A percentile compares a stretch with the other conserved stretches of the same genome.
Evolutionary conservation across 495 filamentous ascomycete genomes (phyloP).

Genomic region (Glarea lozoyensis): DNA sequence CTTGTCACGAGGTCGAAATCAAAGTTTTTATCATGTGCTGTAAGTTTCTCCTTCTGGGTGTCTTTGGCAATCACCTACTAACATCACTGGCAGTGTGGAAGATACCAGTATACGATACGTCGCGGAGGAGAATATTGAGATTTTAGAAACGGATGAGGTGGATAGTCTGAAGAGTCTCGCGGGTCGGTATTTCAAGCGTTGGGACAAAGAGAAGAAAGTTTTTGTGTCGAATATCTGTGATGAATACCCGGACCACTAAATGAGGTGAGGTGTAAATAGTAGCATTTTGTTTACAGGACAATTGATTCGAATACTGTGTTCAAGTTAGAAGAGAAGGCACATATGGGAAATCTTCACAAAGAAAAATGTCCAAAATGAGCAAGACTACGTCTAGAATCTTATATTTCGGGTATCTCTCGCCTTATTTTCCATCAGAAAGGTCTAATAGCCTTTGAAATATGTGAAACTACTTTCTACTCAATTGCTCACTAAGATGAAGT

Average conservation of each 20-base stretch:
- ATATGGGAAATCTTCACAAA: too few relatives aligned
- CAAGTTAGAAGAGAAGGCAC: too few relatives aligned
- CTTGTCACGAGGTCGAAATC: slow-evolving; percentile 51
- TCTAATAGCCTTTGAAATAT: too few relatives aligned
- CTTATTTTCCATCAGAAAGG: too few relatives aligned
- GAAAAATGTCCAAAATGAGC: too few relatives aligned
- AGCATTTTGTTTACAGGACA: too few relatives aligned
- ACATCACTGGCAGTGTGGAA: slow-evolving; percentile 36
- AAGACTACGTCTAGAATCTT: too few relatives aligned
- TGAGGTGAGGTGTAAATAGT: too few relatives aligned
- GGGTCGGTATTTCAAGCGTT: slow-evolving; percentile 84
- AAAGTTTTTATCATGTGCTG: slow-evolving; percentile 81
- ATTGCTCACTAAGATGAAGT: too few relatives aligned
- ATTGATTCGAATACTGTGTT: too few relatives aligned
- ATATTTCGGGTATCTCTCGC: too few relatives aligned
- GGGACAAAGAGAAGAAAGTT: slow-evolving; percentile 50
- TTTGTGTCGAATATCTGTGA: slow-evolving; percentile 86
- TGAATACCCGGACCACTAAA: slow-evolving; percentile 79
- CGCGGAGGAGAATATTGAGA: slow-evolving; percentile 78
- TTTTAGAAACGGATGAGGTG: slow-evolving; percentile 41
- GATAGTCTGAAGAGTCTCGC: slow-evolving; percentile 56
- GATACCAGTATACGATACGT: slow-evolving; percentile 69
- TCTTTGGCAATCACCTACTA: slow-evolving; percentile 28
- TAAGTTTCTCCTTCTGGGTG: slow-evolving; percentile 35
- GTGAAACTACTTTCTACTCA: too few relatives aligned